Conservation (phyloP, 495 filamentous ascomycete genomes). For the Choiromyces venosus region DNA sequence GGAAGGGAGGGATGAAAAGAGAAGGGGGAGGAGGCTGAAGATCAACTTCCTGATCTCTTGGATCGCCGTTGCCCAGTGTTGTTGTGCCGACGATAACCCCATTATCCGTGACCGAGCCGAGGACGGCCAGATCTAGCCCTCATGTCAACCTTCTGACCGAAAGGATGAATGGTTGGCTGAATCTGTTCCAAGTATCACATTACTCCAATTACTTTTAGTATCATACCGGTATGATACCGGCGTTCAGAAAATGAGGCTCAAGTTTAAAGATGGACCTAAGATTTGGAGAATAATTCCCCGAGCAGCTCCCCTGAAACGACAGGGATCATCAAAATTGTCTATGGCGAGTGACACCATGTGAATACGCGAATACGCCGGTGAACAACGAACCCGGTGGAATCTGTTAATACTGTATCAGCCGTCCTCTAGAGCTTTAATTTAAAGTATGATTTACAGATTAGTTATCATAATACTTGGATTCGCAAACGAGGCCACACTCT, state of each 20-base stretch:
- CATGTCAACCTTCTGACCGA: background rate
- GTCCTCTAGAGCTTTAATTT: background rate
- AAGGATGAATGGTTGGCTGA: background rate
- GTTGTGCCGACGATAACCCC: constrained; percentile 23
- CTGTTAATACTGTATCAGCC: too few species aligned
- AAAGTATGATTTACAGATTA: background rate
- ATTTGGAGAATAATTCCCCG: background rate
- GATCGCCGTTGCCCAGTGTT: constrained; percentile 16
- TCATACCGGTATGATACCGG: background rate
- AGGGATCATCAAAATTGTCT: background rate
- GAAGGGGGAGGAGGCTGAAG: constrained; percentile 6
- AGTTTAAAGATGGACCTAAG: background rate
- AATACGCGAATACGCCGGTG: background rate
- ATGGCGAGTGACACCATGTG: background rate
- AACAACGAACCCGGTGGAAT: background rate
- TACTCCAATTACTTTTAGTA: too few species aligned
- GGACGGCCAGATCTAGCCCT: constrained; percentile 9
- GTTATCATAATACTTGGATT: background rate
- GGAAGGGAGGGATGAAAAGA: constrained; percentile 9
- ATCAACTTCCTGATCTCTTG: constrained; percentile 16
- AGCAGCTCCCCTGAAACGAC: background rate
- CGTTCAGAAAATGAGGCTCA: background rate
- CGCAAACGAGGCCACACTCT: background rate
- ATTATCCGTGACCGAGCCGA: constrained; percentile 22
- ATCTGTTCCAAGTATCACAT: too few species aligned